These are phyloP conservation scores for Henckelia pumila DNA, from an alignment of 257 asterid genomes.

Conservation along the genomic window DNA sequence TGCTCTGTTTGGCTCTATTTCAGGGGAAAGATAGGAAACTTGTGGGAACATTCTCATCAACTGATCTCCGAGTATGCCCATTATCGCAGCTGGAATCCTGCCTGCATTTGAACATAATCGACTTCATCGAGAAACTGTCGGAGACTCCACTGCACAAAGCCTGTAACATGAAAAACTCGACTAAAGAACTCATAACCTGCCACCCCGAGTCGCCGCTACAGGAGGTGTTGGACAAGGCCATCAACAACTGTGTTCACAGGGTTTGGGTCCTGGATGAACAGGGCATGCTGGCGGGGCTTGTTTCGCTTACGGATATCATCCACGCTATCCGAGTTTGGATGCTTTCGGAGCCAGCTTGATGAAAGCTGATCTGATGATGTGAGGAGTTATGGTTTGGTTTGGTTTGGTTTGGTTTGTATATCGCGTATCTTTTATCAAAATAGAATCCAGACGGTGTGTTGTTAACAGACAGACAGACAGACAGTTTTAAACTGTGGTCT, in stretches of 20 bases:
- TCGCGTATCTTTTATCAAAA: no score
- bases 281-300: constrained; percentile 58
- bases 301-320: constrained; percentile 67
- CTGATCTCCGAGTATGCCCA: constrained; percentile 74
- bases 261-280: constrained; percentile 64
- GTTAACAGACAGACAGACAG: no score
- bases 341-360: constrained; percentile 38
- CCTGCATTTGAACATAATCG: constrained; percentile 42
- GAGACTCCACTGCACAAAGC: constrained; percentile 42
- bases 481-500: no score
- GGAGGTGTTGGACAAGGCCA: constrained; percentile 69
- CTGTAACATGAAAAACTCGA: constrained; percentile 49
- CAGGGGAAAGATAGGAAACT: constrained; percentile 68
- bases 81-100: constrained; percentile 45
- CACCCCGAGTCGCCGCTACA: constrained; percentile 41
- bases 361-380: no score
- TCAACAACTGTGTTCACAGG: constrained; percentile 62
- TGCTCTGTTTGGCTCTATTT: neutral
- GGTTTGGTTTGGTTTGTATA: no score
- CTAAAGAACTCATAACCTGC: constrained; percentile 52
- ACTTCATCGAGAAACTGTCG: constrained; percentile 50
- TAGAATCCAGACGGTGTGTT: no score
- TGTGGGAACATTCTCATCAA: constrained; percentile 78
- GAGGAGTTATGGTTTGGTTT: no score
- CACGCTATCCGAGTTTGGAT: constrained; percentile 53